These are phyloP conservation scores for Orbilia brochopaga DNA, from an alignment of 2,329 filamentous ascomycete species.

Conservation along the genomic window DNA sequence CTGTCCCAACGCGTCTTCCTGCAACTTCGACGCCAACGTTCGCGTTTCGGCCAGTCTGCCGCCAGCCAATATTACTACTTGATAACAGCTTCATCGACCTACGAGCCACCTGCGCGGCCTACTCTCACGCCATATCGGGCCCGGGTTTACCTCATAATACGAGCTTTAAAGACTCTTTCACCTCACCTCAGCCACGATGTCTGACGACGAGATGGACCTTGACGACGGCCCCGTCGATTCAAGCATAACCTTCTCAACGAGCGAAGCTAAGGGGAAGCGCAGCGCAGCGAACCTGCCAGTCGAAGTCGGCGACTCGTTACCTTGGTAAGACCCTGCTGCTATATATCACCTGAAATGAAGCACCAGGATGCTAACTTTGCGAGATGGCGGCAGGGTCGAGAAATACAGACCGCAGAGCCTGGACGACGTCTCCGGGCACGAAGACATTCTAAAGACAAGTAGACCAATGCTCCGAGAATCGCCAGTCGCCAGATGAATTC, in stretches of 20 bases:
- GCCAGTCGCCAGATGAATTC: background rate
- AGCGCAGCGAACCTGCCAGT: slow-evolving; percentile 91
- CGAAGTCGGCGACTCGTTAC: slow-evolving; percentile 89
- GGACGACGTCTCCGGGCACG: slow-evolving; percentile 91
- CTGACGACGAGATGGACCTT: slow-evolving; percentile 72
- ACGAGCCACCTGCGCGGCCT: background rate
- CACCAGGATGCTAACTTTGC: slow-evolving; percentile 24
- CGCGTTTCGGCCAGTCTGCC: slow-evolving; percentile 9
- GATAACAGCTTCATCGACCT: background rate
- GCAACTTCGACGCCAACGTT: slow-evolving; percentile 31
- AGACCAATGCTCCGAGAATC: background rate
- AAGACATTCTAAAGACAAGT: slow-evolving; percentile 91
- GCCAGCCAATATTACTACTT: background rate
- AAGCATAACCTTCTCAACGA: slow-evolving; percentile 72
- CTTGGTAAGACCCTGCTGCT: slow-evolving; percentile 69
- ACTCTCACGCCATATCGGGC: too few relatives aligned
- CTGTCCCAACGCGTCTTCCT: slow-evolving; percentile 43
- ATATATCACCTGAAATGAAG: background rate
- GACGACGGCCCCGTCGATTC: slow-evolving; percentile 60
- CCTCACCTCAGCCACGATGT: slow-evolving; percentile 58
- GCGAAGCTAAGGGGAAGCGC: slow-evolving; percentile 80
- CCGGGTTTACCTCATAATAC: too few relatives aligned
- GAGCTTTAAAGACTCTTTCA: too few relatives aligned
- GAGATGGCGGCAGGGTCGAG: slow-evolving; percentile 72
- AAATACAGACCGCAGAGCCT: slow-evolving; percentile 92